A percentile compares a stretch with the other conserved stretches of the same genome.
phyloP scores from a whole-genome alignment of 495 filamentous ascomycete genomes.

The Paragyromitra xinjiangensis region DNA sequence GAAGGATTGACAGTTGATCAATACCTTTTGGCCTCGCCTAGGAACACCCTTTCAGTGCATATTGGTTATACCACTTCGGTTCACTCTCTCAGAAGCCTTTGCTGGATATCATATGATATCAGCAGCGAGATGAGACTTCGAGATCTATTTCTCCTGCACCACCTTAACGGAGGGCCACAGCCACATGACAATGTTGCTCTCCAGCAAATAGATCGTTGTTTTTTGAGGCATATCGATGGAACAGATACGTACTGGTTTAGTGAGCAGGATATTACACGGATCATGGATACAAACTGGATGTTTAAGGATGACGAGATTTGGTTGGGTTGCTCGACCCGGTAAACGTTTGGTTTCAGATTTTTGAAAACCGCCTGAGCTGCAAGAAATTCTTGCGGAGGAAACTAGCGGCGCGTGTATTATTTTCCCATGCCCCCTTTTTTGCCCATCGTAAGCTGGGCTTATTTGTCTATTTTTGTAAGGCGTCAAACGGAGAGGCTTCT shows the following conservation, averaged over 20 bases:
- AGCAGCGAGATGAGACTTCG: slow-evolving; percentile 1
- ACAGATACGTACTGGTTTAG: background rate
- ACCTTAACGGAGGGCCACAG: slow-evolving; percentile 1
- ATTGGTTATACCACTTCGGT: background rate
- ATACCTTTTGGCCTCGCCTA: background rate
- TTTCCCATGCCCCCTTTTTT: too few relatives aligned
- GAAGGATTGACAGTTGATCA: background rate
- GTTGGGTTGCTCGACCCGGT: slow-evolving; percentile 15
- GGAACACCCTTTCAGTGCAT: background rate
- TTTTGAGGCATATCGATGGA: background rate
- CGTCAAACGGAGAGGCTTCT: too few relatives aligned
- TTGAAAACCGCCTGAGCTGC: background rate
- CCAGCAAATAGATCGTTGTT: slow-evolving; percentile 9
- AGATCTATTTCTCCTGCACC: slow-evolving; percentile 13
- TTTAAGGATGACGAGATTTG: slow-evolving; percentile 14
- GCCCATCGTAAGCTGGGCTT: too few relatives aligned
- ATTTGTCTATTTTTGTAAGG: too few relatives aligned
- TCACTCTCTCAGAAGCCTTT: background rate
- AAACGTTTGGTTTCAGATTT: background rate
- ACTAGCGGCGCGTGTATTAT: too few relatives aligned
- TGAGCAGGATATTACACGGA: background rate
- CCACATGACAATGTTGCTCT: background rate
- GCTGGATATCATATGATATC: slow-evolving; percentile 16
- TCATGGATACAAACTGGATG: slow-evolving; percentile 20
- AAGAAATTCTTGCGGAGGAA: background rate